A percentile compares a stretch with the other conserved stretches of the same genome.
phyloP scores from a whole-genome alignment of 2,329 filamentous ascomycete genomes.

The Fusarium sp. region DNA sequence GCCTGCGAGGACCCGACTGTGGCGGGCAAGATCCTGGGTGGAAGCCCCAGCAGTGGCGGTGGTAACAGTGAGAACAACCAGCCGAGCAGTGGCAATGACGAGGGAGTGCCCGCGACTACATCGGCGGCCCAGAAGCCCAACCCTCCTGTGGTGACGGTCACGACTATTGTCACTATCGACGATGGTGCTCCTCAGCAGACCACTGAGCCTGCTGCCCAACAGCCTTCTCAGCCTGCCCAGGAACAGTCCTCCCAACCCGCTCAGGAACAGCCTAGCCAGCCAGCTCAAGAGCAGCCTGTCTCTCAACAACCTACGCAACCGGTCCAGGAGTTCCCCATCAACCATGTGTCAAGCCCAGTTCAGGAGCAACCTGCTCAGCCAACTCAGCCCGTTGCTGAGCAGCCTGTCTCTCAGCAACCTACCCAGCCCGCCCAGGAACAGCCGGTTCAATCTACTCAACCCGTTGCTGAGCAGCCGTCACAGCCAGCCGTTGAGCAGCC shows the following conservation, averaged over 20 bases:
- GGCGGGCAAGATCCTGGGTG: constrained; percentile 55
- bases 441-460: not conserved
- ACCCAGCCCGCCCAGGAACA: too few species aligned
- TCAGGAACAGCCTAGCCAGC: constrained; percentile 16
- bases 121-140: constrained; percentile 16
- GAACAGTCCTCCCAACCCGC: constrained; percentile 1
- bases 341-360: too few species aligned
- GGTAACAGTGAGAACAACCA: constrained; percentile 8
- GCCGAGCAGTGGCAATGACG: constrained; percentile 15
- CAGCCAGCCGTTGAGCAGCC: constrained; percentile 9
- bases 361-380: constrained; percentile 12
- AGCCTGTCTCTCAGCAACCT: not conserved
- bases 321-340: not conserved
- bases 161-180: constrained; percentile 44
- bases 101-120: constrained; percentile 26
- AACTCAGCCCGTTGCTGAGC: not conserved
- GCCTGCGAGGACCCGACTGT: constrained; percentile 54
- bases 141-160: constrained; percentile 44
- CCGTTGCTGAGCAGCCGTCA: constrained; percentile 16
- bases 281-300: constrained; percentile 4
- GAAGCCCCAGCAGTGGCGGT: constrained; percentile 11
- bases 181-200: constrained; percentile 34
- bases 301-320: constrained; percentile 14
- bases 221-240: constrained; percentile 12
- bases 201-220: constrained; percentile 12